Conservation (phyloP, 1,284 basidiomycete species). For the Exobasidium cylindrosporum region DNA sequence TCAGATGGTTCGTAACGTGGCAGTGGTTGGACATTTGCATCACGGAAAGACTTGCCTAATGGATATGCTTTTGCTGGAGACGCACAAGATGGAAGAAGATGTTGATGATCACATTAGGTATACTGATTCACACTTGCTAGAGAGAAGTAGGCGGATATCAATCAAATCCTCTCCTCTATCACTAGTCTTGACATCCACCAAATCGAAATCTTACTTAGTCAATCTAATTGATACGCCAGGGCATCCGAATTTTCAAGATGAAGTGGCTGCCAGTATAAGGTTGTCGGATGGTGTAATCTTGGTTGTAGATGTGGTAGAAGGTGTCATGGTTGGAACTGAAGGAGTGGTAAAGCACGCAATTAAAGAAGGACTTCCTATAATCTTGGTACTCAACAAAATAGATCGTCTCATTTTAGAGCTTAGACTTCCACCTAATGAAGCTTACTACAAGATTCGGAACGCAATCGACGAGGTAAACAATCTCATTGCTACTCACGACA, state of each 20-base stretch:
- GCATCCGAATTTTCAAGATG: slow-evolving; percentile 92
- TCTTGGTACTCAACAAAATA: slow-evolving; percentile 94
- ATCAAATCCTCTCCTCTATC: slow-evolving; percentile 97
- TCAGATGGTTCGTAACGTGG: slow-evolving; percentile 74
- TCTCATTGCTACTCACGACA: slow-evolving; percentile 70
- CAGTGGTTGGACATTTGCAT: slow-evolving; percentile 75
- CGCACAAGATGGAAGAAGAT: slow-evolving; percentile 73
- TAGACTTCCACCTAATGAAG: slow-evolving; percentile 89
- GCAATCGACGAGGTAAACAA: slow-evolving; percentile 98
- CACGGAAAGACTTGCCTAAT: slow-evolving; percentile 95
- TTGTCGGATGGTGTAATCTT: slow-evolving; percentile 89
- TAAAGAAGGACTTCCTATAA: slow-evolving; percentile 71
- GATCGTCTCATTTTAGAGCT: slow-evolving; percentile 95
- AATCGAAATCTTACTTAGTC: slow-evolving; percentile 86
- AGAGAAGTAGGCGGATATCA: slow-evolving; percentile 83
- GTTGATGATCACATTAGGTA: slow-evolving; percentile 64
- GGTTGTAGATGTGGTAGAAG: slow-evolving; percentile 60
- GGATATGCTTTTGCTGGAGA: slow-evolving; percentile 96
- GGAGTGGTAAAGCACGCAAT: slow-evolving; percentile 45
- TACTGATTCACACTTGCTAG: slow-evolving; percentile 89
- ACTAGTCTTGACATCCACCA: slow-evolving; percentile 78
- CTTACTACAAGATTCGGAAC: slow-evolving; percentile 98
- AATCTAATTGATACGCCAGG: slow-evolving; percentile 97
- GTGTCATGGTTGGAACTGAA: slow-evolving; percentile 49
- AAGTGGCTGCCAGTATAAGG: slow-evolving; percentile 82